Evolutionary conservation across 106 monocot species (phyloP).

Genomic region (Phalaenopsis aphrodite): DNA sequence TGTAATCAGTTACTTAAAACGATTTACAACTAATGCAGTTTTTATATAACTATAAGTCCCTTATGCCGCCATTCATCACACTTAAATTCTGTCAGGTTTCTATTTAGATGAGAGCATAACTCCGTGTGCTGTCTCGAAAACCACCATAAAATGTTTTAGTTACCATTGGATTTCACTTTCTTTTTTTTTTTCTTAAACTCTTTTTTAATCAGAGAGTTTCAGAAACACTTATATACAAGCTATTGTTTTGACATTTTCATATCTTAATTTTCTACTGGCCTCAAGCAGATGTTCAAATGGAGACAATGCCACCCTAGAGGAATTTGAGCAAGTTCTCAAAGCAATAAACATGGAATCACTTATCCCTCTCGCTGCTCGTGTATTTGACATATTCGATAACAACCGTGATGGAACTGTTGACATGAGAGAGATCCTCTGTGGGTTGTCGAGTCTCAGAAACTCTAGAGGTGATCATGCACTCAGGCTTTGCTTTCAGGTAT

Average conservation of each 20-base stretch:
- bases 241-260: not conserved
- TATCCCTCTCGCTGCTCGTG: slow-evolving; percentile 51
- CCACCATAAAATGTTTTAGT: not conserved
- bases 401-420: slow-evolving; percentile 72
- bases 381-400: slow-evolving; percentile 70
- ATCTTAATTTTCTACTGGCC: not conserved
- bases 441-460: slow-evolving; percentile 50
- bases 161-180: not conserved
- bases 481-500: slow-evolving; percentile 60
- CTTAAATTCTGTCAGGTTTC: not conserved
- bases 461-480: slow-evolving; percentile 62
- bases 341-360: slow-evolving; percentile 59
- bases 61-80: not conserved
- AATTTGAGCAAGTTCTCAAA: slow-evolving; percentile 60
- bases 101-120: not conserved
- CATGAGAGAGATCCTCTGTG: slow-evolving; percentile 71
- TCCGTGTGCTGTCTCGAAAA: not conserved
- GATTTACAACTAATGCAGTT: no score
- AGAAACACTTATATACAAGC: not conserved
- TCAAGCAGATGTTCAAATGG: slow-evolving; percentile 54
- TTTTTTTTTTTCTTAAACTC: not conserved
- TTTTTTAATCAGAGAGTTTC: not conserved
- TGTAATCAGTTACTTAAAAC: no score
- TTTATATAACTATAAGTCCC: no score
- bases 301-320: slow-evolving; percentile 47